Percentiles rank a stretch among this genome's conserved stretches.
phyloP scores from a whole-genome alignment of 2,329 filamentous ascomycete genomes.

The Dryadomyces quercus-mongolicae region DNA sequence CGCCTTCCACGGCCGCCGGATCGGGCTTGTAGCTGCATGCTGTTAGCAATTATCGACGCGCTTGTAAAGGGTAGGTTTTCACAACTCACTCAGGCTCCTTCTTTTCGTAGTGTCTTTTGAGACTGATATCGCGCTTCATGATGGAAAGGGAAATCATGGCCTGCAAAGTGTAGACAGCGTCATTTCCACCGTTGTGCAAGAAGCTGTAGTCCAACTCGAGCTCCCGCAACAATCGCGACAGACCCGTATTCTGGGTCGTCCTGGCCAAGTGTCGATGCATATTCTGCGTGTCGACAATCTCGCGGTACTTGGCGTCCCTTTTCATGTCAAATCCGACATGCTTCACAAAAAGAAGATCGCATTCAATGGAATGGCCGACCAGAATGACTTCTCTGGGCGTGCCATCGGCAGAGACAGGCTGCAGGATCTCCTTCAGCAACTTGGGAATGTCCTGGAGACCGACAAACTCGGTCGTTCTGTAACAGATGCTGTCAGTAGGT shows the following conservation, averaged over 20 bases:
- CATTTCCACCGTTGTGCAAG: constrained; percentile 82
- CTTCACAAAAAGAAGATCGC: constrained; percentile 58
- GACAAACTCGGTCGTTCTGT: constrained; percentile 30
- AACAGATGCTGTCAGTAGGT: background rate
- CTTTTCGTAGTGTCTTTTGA: constrained; percentile 8
- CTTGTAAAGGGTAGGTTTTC: background rate
- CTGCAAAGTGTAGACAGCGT: constrained; percentile 68
- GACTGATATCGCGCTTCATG: constrained; percentile 18
- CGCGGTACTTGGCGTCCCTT: constrained; percentile 41
- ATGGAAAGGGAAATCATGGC: constrained; percentile 54
- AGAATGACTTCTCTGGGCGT: constrained; percentile 45
- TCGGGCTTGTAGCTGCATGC: constrained; percentile 1
- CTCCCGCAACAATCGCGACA: constrained; percentile 49
- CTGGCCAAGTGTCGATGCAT: constrained; percentile 55
- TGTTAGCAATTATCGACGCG: no score
- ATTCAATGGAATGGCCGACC: constrained; percentile 60
- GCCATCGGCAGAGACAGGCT: constrained; percentile 1
- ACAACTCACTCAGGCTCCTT: background rate
- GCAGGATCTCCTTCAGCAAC: constrained; percentile 17
- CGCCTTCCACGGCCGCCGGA: constrained; percentile 7
- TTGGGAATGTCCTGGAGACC: constrained; percentile 19
- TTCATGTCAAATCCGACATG: constrained; percentile 50
- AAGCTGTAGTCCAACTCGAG: constrained; percentile 51
- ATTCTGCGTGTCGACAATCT: constrained; percentile 59
- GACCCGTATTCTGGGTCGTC: constrained; percentile 37